Evolutionary conservation across 2,329 filamentous ascomycete species (phyloP).

Genomic region (Monosporascus sp.): DNA sequence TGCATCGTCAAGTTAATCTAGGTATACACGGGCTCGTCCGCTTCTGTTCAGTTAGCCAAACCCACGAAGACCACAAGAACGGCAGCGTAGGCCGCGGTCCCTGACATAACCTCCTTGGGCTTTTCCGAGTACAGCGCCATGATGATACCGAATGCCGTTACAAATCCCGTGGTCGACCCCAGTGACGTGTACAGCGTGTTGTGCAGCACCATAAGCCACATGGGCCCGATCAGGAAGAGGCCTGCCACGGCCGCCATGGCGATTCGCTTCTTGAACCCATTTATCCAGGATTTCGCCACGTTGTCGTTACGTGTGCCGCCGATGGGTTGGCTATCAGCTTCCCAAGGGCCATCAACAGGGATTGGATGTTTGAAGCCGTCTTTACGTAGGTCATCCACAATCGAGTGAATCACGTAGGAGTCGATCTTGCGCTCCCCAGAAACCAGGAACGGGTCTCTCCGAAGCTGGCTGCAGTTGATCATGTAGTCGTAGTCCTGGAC

Average conservation of each 20-base stretch:
- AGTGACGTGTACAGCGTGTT: slow-evolving; percentile 4
- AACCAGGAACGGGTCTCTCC: slow-evolving; percentile 9
- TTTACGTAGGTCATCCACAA: not conserved
- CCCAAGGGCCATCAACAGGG: slow-evolving; percentile 2
- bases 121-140: slow-evolving; percentile 10
- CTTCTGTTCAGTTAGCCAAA: not conserved
- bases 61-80: not conserved
- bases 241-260: slow-evolving; percentile 5
- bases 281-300: not conserved
- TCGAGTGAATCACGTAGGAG: slow-evolving; percentile 6
- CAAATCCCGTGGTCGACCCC: slow-evolving; percentile 11
- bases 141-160: slow-evolving; percentile 10
- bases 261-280: slow-evolving; percentile 3
- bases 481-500: slow-evolving; percentile 15
- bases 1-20: too few species aligned
- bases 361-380: not conserved
- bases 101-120: slow-evolving; percentile 11
- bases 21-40: too few species aligned
- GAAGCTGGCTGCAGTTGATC: slow-evolving; percentile 4
- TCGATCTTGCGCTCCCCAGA: slow-evolving; percentile 10
- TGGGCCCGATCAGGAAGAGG: slow-evolving; percentile 14
- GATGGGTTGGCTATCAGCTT: slow-evolving; percentile 4
- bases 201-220: slow-evolving; percentile 19
- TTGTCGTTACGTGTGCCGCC: slow-evolving; percentile 5
- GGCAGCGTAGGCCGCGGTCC: not conserved